phyloP scores from a whole-genome alignment of 148 eudicot species.

The Rheum nobile region DNA sequence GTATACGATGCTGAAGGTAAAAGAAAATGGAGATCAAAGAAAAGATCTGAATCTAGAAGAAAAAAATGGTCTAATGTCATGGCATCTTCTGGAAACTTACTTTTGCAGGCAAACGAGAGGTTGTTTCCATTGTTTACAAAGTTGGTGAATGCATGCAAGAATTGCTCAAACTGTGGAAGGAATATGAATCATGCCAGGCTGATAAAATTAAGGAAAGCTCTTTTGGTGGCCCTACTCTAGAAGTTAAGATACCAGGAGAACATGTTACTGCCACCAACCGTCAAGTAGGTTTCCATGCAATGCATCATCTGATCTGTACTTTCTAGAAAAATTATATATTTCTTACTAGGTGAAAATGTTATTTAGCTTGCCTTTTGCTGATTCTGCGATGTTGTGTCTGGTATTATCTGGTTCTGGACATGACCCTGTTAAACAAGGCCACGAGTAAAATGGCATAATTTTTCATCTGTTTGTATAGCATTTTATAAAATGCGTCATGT shows the following conservation, averaged over 20 bases:
- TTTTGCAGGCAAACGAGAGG: slow-evolving; percentile 63
- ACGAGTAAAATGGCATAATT: not conserved
- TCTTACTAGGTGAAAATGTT: not conserved
- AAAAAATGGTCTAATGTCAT: not conserved
- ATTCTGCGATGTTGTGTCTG: not conserved
- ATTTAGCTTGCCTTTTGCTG: not conserved
- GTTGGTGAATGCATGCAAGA: slow-evolving; percentile 95
- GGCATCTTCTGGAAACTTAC: not conserved
- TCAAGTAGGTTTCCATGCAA: slow-evolving; percentile 43
- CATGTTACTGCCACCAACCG: slow-evolving; percentile 94
- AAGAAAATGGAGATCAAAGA: not conserved
- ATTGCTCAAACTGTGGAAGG: slow-evolving; percentile 76
- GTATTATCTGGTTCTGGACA: not conserved
- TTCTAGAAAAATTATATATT: not conserved
- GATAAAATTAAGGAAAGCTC: slow-evolving; percentile 45
- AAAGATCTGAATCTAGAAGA: not conserved
- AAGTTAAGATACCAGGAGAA: slow-evolving; percentile 84
- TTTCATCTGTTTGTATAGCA: not conserved
- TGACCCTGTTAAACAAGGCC: not conserved
- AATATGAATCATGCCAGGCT: slow-evolving; percentile 45
- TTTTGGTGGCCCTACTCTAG: slow-evolving; percentile 64
- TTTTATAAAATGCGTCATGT: not conserved
- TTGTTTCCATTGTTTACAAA: slow-evolving; percentile 51
- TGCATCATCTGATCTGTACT: not conserved
- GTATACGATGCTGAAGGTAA: not conserved